Conservation (phyloP, 1,284 basidiomycete genomes). For the Sporisorium graminicola region DNA sequence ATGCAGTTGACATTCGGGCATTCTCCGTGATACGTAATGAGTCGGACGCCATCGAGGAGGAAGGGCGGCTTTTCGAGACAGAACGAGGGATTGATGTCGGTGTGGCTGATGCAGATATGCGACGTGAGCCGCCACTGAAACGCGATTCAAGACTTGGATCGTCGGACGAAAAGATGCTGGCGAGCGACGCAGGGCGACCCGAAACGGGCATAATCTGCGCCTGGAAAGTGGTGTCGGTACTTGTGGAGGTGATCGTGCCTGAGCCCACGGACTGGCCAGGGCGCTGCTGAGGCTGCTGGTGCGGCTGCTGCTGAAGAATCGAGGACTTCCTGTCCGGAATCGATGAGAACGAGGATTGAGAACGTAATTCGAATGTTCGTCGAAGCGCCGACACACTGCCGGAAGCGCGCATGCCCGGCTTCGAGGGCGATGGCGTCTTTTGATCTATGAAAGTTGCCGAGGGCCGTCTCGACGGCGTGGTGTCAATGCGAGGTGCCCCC, state of each 20-base stretch:
- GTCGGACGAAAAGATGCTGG: constrained; percentile 49
- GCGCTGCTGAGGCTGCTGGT: constrained; percentile 8
- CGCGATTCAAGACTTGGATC: constrained; percentile 12
- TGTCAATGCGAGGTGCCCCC: constrained; percentile 11
- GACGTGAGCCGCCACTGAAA: constrained; percentile 5
- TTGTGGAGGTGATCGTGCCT: constrained; percentile 29
- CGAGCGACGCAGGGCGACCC: constrained; percentile 51
- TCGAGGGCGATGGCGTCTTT: constrained; percentile 15
- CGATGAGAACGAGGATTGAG: constrained; percentile 40
- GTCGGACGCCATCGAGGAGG: constrained; percentile 8
- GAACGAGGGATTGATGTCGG: constrained; percentile 24
- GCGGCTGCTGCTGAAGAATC: constrained; percentile 18
- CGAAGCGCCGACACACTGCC: constrained; percentile 37
- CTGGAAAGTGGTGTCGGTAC: constrained; percentile 48
- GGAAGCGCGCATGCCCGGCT: constrained; percentile 16
- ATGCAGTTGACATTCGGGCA: background rate
- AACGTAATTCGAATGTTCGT: constrained; percentile 38
- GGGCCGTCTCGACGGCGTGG: constrained; percentile 14
- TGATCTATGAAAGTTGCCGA: constrained; percentile 15
- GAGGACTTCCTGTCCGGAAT: constrained; percentile 47
- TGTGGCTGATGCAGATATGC: constrained; percentile 2
- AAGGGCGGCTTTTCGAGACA: constrained; percentile 7
- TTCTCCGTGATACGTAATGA: constrained; percentile 1
- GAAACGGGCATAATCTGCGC: constrained; percentile 52
- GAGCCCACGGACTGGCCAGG: constrained; percentile 12